phyloP scores from a whole-genome alignment of 148 eudicot genomes.

The Tetragonia tetragonoides region DNA sequence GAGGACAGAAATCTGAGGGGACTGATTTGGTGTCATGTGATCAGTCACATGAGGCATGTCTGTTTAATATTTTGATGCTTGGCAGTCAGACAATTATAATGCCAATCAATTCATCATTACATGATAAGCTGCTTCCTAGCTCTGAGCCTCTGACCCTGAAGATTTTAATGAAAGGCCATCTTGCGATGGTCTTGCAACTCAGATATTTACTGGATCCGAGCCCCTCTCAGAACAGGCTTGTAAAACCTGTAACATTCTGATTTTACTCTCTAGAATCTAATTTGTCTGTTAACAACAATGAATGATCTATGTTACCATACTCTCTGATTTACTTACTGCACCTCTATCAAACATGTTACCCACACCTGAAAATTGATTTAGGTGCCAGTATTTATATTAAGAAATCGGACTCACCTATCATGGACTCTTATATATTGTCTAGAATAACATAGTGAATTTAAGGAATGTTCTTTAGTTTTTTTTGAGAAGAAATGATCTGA shows the following conservation, averaged over 20 bases:
- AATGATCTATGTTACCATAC: not conserved
- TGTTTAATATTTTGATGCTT: slow-evolving; percentile 21
- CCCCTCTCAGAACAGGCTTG: slow-evolving; percentile 11
- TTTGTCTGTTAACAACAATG: not conserved
- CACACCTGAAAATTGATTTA: too few species aligned
- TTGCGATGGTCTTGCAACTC: not conserved
- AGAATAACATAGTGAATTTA: slow-evolving; percentile 2
- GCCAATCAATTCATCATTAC: slow-evolving; percentile 27
- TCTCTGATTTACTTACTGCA: not conserved
- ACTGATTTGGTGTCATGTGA: slow-evolving; percentile 43
- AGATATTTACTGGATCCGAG: slow-evolving; percentile 13
- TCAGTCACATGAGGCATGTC: slow-evolving; percentile 47
- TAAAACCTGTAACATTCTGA: not conserved
- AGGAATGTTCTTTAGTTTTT: not conserved
- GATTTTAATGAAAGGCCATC: not conserved
- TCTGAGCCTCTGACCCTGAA: slow-evolving; percentile 7
- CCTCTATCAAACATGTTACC: not conserved
- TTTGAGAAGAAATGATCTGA: not conserved
- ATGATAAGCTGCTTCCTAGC: slow-evolving; percentile 33
- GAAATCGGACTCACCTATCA: too few species aligned
- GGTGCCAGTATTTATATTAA: too few species aligned
- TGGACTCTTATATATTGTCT: not conserved
- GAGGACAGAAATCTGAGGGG: slow-evolving; percentile 19
- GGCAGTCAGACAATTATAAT: slow-evolving; percentile 18
- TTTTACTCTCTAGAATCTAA: not conserved